phyloP scores from a whole-genome alignment of 208 protist species.

The Endotrypanum monterogeii region DNA sequence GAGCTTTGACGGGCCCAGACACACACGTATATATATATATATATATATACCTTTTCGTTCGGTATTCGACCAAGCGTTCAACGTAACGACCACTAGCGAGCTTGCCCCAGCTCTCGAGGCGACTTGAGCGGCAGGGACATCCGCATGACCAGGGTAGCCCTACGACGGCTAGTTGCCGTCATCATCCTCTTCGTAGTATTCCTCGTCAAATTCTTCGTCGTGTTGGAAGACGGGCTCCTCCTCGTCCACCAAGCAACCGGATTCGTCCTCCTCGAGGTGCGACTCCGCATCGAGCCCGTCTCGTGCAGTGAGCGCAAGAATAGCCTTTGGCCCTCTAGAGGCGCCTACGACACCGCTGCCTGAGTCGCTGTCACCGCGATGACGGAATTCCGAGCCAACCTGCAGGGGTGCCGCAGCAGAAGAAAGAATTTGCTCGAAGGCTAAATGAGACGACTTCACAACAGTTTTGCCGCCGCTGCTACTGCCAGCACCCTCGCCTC shows the following conservation, averaged over 20 bases:
- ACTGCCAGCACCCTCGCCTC: not conserved
- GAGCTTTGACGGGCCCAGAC: not conserved
- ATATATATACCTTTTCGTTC: not conserved
- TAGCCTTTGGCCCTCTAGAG: not conserved
- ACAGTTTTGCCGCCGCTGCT: not conserved
- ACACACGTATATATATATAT: not conserved
- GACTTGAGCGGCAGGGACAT: not conserved
- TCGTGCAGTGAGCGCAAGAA: not conserved
- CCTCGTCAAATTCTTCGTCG: constrained; percentile 9
- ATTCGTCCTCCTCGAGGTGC: not conserved
- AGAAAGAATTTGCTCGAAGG: constrained; percentile 57
- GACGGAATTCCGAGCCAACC: constrained; percentile 37
- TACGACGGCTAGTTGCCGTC: constrained; percentile 28
- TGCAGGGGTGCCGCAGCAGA: constrained; percentile 32
- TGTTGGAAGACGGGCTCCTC: constrained; percentile 11
- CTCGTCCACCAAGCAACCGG: not conserved
- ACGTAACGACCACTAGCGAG: not conserved
- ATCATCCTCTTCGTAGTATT: constrained; percentile 22
- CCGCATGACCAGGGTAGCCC: not conserved
- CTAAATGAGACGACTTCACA: constrained; percentile 14
- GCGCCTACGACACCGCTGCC: not conserved
- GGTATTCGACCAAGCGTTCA: not conserved
- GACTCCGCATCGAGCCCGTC: not conserved
- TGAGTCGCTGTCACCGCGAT: constrained; percentile 22
- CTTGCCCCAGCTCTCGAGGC: not conserved